phyloP scores from a whole-genome alignment of 2,329 filamentous ascomycete species.

The Hypoxylon sp. region DNA sequence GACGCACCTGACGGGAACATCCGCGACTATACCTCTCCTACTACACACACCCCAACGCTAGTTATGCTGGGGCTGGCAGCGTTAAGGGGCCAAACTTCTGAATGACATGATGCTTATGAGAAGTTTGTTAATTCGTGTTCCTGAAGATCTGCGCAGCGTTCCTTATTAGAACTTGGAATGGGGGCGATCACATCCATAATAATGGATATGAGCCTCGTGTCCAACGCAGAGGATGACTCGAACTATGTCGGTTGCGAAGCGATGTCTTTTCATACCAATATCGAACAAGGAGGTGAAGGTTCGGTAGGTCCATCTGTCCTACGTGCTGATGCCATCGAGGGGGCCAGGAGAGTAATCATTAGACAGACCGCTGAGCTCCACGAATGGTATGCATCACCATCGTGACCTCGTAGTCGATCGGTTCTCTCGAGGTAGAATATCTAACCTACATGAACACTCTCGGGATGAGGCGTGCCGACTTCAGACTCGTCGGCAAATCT shows the following conservation, averaged over 20 bases:
- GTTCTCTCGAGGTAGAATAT: conserved; percentile 1
- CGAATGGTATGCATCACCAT: not conserved
- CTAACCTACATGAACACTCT: not conserved
- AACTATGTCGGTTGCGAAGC: conserved; percentile 5
- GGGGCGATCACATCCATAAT: conserved; percentile 2
- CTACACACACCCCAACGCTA: conserved; percentile 14
- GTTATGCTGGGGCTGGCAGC: conserved; percentile 2
- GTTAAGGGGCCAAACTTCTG: conserved; percentile 13
- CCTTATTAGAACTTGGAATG: conserved; percentile 15
- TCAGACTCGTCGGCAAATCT: not conserved
- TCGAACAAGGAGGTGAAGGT: conserved; percentile 4
- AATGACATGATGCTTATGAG: conserved; percentile 12
- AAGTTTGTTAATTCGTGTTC: conserved; percentile 19
- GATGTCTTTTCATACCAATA: not conserved
- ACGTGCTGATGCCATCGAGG: not conserved
- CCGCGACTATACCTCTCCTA: conserved; percentile 4
- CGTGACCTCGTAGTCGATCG: not conserved
- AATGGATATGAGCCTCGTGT: conserved; percentile 20
- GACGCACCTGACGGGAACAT: conserved; percentile 15
- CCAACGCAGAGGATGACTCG: conserved; percentile 3
- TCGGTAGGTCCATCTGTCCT: conserved; percentile 4
- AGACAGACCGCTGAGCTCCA: not conserved
- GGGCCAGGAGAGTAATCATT: conserved; percentile 4
- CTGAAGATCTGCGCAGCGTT: conserved; percentile 17
- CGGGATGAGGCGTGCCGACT: not conserved